phyloP scores from a whole-genome alignment of 208 protist species.

The Crithidia thermophila region DNA sequence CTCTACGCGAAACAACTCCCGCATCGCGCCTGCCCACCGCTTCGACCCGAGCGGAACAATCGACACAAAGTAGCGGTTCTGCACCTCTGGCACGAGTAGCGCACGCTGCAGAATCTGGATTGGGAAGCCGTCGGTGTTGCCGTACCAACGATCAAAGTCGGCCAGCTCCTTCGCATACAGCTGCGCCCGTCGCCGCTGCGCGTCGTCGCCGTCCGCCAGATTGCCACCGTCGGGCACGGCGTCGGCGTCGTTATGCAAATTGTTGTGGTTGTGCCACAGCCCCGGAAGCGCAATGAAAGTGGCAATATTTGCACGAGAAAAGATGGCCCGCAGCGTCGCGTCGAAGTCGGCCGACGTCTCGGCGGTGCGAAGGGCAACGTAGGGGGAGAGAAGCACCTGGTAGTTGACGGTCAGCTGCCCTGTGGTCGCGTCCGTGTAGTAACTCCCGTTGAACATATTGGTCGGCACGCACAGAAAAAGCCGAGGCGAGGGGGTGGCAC shows the following conservation, averaged over 20 bases:
- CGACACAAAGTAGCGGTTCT: neutral
- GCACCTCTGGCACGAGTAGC: slow-evolving; percentile 3
- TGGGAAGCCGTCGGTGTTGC: neutral
- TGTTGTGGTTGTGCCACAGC: neutral
- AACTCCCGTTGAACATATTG: slow-evolving; percentile 1
- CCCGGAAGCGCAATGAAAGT: slow-evolving; percentile 19
- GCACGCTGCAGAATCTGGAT: slow-evolving; percentile 18
- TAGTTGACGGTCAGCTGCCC: slow-evolving; percentile 10
- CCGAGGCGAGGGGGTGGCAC: neutral
- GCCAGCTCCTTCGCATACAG: slow-evolving; percentile 6
- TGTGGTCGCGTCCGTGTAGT: neutral
- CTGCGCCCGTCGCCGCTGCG: neutral
- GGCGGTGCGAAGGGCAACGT: slow-evolving; percentile 11
- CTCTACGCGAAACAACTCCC: slow-evolving; percentile 24
- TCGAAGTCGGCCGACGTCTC: slow-evolving; percentile 14
- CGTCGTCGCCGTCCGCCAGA: neutral
- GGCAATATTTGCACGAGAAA: slow-evolving; percentile 15
- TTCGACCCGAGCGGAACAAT: slow-evolving; percentile 6
- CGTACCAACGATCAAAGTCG: slow-evolving; percentile 26
- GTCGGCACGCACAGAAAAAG: slow-evolving; percentile 19
- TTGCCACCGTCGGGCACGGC: neutral
- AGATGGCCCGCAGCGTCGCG: slow-evolving; percentile 1
- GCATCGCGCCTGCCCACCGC: slow-evolving; percentile 10
- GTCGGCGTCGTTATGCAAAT: neutral
- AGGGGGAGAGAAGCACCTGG: slow-evolving; percentile 16